phyloP scores from a whole-genome alignment of 1,139 yeast genomes.

The Yamadazyma sp. region DNA sequence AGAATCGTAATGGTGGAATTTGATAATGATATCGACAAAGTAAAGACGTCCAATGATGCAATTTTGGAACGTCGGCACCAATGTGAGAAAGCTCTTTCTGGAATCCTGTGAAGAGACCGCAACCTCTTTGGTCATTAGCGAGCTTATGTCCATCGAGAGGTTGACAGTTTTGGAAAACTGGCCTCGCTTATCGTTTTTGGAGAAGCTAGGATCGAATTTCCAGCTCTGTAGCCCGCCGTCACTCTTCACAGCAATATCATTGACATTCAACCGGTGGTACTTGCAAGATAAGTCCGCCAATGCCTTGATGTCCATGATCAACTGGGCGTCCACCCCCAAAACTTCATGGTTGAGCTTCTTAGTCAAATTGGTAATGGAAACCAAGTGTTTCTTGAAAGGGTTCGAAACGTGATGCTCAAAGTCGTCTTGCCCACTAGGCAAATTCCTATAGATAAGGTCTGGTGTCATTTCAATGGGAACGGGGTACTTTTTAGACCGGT shows the following conservation, averaged over 20 bases:
- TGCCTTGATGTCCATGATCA: conserved; percentile 39
- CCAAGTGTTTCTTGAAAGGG: conserved; percentile 31
- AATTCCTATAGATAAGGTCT: conserved; percentile 37
- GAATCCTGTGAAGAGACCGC: conserved; percentile 18
- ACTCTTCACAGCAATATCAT: conserved; percentile 10
- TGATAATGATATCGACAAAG: conserved; percentile 34
- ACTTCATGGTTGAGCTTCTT: conserved; percentile 33
- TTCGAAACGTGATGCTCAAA: conserved; percentile 38
- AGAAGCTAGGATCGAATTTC: conserved; percentile 4
- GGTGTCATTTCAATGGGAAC: conserved; percentile 45
- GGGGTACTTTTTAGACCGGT: conserved; percentile 36
- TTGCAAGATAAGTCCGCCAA: conserved; percentile 37
- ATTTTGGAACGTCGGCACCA: conserved; percentile 60
- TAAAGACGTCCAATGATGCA: conserved; percentile 57
- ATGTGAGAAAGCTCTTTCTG: conserved; percentile 30
- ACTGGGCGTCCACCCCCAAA: conserved; percentile 35
- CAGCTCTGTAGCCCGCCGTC: conserved; percentile 9
- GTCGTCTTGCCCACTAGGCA: conserved; percentile 24
- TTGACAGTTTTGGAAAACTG: conserved; percentile 19
- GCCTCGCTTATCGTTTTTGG: conserved; percentile 2
- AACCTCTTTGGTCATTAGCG: conserved; percentile 20
- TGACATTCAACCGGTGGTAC: conserved; percentile 27
- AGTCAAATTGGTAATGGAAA: conserved; percentile 28
- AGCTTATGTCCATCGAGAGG: conserved; percentile 22
- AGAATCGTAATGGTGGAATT: conserved; percentile 31